phyloP scores from a whole-genome alignment of 2,329 filamentous ascomycete species.

The Hawksworthiomyces lignivorus region DNA sequence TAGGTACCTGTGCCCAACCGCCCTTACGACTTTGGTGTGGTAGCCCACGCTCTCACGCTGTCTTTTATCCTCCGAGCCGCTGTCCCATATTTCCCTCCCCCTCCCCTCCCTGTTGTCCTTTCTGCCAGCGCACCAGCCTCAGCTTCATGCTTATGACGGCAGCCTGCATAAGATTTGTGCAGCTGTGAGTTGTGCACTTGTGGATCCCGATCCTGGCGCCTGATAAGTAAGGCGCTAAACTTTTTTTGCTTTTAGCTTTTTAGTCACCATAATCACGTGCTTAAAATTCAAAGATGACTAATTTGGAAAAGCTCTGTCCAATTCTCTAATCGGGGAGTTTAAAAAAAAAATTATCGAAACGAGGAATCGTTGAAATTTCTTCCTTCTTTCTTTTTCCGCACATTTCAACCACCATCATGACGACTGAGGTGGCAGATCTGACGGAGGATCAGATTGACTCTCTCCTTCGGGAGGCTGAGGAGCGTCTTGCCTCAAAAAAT shows the following conservation, averaged over 20 bases:
- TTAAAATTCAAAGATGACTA: too few species aligned
- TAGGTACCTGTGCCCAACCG: constrained; percentile 13
- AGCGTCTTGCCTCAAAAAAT: constrained; percentile 24
- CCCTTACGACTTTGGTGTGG: constrained; percentile 10
- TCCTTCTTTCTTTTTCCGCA: not conserved
- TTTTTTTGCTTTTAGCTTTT: too few species aligned
- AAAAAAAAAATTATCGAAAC: too few species aligned
- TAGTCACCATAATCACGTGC: too few species aligned
- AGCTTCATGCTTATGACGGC: not conserved
- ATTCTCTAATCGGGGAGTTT: too few species aligned
- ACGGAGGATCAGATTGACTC: constrained; percentile 29
- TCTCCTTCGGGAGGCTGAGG: constrained; percentile 31
- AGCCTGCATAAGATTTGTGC: too few species aligned
- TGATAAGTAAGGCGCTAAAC: too few species aligned
- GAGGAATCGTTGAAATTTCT: not conserved
- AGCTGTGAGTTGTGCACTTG: not conserved
- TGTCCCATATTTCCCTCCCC: too few species aligned
- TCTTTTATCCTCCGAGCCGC: too few species aligned
- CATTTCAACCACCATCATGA: constrained; percentile 16
- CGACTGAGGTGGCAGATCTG: constrained; percentile 17
- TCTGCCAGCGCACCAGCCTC: not conserved
- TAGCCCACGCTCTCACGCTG: constrained; percentile 9
- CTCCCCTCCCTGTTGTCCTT: too few species aligned
- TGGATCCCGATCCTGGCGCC: too few species aligned
- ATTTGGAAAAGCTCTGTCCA: too few species aligned